Percentiles rank a stretch among this genome's conserved stretches.
Evolutionary conservation across 2,329 filamentous ascomycete species (phyloP).

Genomic region (Madurella fahalii): DNA sequence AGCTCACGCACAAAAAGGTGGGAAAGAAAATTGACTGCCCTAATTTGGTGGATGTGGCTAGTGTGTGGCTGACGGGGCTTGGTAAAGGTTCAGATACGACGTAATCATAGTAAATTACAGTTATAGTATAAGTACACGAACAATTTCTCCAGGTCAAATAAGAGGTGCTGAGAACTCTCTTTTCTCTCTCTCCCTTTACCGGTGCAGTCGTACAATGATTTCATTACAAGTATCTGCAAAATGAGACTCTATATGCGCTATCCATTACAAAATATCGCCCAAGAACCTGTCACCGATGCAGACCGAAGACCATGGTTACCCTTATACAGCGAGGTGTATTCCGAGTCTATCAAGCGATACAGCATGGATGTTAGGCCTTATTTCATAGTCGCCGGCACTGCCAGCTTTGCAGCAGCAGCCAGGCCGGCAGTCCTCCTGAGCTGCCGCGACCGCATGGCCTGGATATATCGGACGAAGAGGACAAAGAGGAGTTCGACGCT

Average conservation of each 20-base stretch:
- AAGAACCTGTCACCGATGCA: not conserved
- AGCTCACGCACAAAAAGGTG: slow-evolving; percentile 22
- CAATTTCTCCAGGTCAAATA: too few relatives aligned
- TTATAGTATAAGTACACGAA: too few relatives aligned
- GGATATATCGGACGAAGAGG: slow-evolving; percentile 77
- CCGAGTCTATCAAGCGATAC: not conserved
- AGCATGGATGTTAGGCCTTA: slow-evolving; percentile 16
- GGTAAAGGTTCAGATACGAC: too few relatives aligned
- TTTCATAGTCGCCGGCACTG: slow-evolving; percentile 29
- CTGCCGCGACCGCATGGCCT: slow-evolving; percentile 64
- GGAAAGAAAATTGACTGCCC: slow-evolving; percentile 25
- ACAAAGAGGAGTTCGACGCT: slow-evolving; percentile 88
- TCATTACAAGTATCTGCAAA: not conserved
- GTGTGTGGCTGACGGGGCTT: slow-evolving; percentile 12
- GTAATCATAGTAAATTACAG: too few relatives aligned
- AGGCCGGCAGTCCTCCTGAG: slow-evolving; percentile 62
- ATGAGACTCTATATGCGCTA: slow-evolving; percentile 15
- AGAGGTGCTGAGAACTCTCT: too few relatives aligned
- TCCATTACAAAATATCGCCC: slow-evolving; percentile 5
- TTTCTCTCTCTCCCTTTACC: too few relatives aligned
- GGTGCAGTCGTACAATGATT: too few relatives aligned
- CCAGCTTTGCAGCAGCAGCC: slow-evolving; percentile 55
- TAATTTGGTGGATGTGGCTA: slow-evolving; percentile 24
- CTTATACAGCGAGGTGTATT: not conserved
- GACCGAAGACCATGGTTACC: not conserved